Conservation (phyloP, 2,329 filamentous ascomycete species). For the Cladorrhinum sp. region DNA sequence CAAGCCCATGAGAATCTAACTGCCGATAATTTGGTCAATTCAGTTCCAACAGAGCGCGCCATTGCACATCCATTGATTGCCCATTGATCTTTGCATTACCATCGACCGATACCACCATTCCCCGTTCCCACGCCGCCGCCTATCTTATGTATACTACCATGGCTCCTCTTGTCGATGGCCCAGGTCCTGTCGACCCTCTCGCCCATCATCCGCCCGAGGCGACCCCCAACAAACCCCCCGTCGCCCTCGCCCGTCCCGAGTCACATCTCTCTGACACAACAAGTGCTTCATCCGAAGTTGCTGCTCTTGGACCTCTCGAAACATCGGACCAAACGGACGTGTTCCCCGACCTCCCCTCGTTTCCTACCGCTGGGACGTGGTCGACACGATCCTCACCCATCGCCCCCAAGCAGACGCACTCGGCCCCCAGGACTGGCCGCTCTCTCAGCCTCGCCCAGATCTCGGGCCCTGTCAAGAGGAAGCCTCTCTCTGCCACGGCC, state of each 20-base stretch:
- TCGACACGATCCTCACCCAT: conserved; percentile 3
- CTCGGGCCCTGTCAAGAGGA: conserved; percentile 50
- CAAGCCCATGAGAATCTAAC: conserved; percentile 20
- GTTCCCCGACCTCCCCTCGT: conserved; percentile 19
- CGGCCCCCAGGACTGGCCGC: conserved; percentile 31
- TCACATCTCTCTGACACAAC: conserved; percentile 23
- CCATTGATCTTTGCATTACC: conserved; percentile 4
- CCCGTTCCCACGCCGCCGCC: conserved; percentile 11
- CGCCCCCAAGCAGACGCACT: conserved; percentile 22
- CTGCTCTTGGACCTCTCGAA: conserved; percentile 19
- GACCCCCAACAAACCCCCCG: conserved; percentile 1
- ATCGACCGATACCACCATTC: conserved; percentile 4
- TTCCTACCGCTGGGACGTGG: conserved; percentile 7
- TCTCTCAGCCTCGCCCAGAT: conserved; percentile 32
- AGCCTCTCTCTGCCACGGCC: conserved; percentile 57
- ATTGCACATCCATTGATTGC: background rate
- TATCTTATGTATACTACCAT: conserved; percentile 22
- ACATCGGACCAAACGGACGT: conserved; percentile 23
- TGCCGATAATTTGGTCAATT: conserved; percentile 14
- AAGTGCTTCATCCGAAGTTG: conserved; percentile 26
- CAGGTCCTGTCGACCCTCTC: background rate
- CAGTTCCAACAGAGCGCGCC: conserved; percentile 3
- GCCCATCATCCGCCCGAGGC: background rate
- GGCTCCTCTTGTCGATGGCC: conserved; percentile 20
- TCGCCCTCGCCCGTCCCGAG: background rate